Conservation (phyloP, 1,284 basidiomycete genomes). For the Heterobasidion occidentale region DNA sequence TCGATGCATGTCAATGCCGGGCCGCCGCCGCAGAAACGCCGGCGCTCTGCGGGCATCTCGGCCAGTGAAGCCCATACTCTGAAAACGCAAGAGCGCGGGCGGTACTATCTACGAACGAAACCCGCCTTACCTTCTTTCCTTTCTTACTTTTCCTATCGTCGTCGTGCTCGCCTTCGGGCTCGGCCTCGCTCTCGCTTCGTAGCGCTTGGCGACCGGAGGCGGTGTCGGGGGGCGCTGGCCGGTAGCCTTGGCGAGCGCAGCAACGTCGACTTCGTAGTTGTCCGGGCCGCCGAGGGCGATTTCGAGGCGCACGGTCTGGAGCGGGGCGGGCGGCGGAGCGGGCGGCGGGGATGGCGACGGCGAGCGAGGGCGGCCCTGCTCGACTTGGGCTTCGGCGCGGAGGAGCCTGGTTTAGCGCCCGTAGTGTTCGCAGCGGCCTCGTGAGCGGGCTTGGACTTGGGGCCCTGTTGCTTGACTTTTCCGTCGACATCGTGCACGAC, state of each 20-base stretch:
- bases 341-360: conserved; percentile 57
- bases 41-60: no score
- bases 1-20: no score
- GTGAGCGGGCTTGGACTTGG: not conserved
- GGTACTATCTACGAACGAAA: not conserved
- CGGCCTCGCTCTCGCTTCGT: conserved; percentile 48
- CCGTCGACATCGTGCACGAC: not conserved
- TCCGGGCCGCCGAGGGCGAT: conserved; percentile 64
- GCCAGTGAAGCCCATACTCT: no score
- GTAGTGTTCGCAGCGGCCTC: not conserved
- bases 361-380: conserved; percentile 40
- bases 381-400: conserved; percentile 29
- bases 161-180: conserved; percentile 30
- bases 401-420: not conserved
- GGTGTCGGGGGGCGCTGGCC: conserved; percentile 60
- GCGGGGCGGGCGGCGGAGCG: conserved; percentile 38
- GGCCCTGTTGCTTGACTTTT: not conserved
- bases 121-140: conserved; percentile 29
- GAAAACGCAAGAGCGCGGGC: not conserved
- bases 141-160: conserved; percentile 20
- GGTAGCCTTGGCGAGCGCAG: conserved; percentile 46
- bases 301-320: conserved; percentile 62
- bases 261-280: conserved; percentile 66
- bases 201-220: conserved; percentile 30
- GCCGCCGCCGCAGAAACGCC: no score